These are phyloP conservation scores for Nicotiana rustica DNA, from an alignment of 305 asterid species.

Conservation along the genomic window DNA sequence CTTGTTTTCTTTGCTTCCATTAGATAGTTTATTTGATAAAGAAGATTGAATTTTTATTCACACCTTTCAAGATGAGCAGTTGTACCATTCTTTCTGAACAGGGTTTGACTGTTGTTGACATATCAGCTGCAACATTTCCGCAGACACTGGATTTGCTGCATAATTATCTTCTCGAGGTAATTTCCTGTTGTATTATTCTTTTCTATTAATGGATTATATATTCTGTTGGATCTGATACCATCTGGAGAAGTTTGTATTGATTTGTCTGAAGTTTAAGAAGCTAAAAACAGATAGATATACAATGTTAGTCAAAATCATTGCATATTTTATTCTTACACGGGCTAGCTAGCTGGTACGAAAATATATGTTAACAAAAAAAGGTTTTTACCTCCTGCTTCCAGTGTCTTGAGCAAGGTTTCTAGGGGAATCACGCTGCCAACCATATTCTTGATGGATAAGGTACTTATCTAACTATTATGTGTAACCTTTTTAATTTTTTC, in stretches of 20 bases:
- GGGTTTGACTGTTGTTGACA: conserved; percentile 76
- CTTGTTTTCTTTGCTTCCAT: neutral
- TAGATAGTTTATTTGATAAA: neutral
- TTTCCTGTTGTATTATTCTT: neutral
- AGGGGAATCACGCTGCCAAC: neutral
- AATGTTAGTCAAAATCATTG: neutral
- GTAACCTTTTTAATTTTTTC: neutral
- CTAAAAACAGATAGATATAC: neutral
- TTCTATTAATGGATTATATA: neutral
- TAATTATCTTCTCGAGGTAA: conserved; percentile 91
- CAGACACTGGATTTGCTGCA: conserved; percentile 93
- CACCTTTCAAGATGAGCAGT: conserved; percentile 17
- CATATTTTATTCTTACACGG: neutral
- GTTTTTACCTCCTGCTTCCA: neutral
- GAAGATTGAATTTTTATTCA: neutral
- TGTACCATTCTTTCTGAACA: conserved; percentile 42
- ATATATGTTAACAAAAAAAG: neutral
- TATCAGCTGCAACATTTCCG: conserved; percentile 92
- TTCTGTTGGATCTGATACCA: neutral
- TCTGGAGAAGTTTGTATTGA: neutral
- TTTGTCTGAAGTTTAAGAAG: neutral
- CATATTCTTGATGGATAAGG: conserved; percentile 5
- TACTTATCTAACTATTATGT: neutral
- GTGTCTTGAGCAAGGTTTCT: conserved; percentile 18
- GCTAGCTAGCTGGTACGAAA: neutral